Base-by-base conservation (phyloP, 2,329 filamentous ascomycete genomes). In the Colletotrichum scovillei region DNA sequence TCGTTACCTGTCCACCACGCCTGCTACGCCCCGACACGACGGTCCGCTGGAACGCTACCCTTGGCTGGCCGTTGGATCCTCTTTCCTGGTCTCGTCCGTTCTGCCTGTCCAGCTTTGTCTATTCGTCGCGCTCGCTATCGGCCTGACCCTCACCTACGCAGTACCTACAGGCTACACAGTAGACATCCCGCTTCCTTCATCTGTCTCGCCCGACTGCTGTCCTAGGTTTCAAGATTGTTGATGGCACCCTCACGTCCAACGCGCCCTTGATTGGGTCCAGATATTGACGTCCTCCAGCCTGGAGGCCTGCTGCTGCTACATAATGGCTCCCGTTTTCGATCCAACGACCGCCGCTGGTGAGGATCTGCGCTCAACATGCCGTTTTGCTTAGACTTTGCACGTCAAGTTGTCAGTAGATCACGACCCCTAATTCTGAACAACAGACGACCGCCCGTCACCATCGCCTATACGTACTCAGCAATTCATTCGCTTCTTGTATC, bases 351-450 rank as follows among this genome's bases (percentile, higher is more conserved):
- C 35, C n/a, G 26, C 52, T 49, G 42, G 42, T 4, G 42, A 49
- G 38, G 49, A 58, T 63, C 35, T 58, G 28, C 58, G 57, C 46
- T 22, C 42, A 7, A 30, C 65, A 46, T 56, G 59, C 12, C n/a
- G 14, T 57, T 24, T 69, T 52, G n/a, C 35, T 42, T 72, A 56
- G 46, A 26, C 58, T 59, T 72, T 63, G 46, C 46, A 68, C 28
- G 65, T 58, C 64, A 49, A 22, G 42, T 49, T 22, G 42, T 49
- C 42, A 63, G 53, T 38, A 14, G 32, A 22, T 24, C 35, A 32
- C 32, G 66, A 69, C 66, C 59, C 65, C 24, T 59, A 46, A 52
- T 46, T 19, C 60, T 57, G 32, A 32, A 65, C 46, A 57, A 73
- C 55, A 53, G 59, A 70, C 32, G 67, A 70, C 53, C 56, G 16